Evolutionary conservation across 2,329 filamentous ascomycete genomes (phyloP).

Genomic region (Helotiales sp.): DNA sequence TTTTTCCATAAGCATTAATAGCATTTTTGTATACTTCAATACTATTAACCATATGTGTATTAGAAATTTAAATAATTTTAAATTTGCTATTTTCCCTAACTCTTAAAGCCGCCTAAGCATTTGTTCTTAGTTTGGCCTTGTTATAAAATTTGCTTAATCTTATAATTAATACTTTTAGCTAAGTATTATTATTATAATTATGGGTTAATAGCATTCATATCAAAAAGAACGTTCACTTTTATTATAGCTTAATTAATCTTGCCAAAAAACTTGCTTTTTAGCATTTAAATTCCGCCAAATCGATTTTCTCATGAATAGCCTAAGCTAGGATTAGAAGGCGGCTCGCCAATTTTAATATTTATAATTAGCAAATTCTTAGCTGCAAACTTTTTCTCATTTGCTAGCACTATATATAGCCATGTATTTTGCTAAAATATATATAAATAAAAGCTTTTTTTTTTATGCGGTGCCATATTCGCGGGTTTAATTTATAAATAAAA

Average conservation of each 20-base stretch:
- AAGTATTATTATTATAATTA: constrained; percentile 71
- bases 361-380: constrained; percentile 62
- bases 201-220: constrained; percentile 79
- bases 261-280: constrained; percentile 48
- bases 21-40: constrained; percentile 83
- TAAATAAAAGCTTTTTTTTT: constrained; percentile 73
- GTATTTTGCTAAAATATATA: constrained; percentile 67
- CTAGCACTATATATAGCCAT: constrained; percentile 68
- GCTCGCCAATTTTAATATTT: constrained; percentile 66
- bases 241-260: constrained; percentile 60
- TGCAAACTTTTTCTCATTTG: constrained; percentile 68
- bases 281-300: constrained; percentile 68
- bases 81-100: constrained; percentile 88
- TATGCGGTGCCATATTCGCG: constrained; percentile 61
- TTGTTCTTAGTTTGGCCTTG: constrained; percentile 65
- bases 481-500: constrained; percentile 38
- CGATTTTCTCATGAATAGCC: constrained; percentile 67
- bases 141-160: constrained; percentile 48
- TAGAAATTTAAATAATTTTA: constrained; percentile 95
- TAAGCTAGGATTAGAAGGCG: constrained; percentile 55
- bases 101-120: constrained; percentile 47
- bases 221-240: constrained; percentile 70
- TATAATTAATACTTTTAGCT: constrained; percentile 44
- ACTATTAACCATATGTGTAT: constrained; percentile 89
- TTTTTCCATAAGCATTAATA: constrained; percentile 51